Evolutionary conservation across 2,329 filamentous ascomycete species (phyloP).

Genomic region (Fusarium mundagurra): DNA sequence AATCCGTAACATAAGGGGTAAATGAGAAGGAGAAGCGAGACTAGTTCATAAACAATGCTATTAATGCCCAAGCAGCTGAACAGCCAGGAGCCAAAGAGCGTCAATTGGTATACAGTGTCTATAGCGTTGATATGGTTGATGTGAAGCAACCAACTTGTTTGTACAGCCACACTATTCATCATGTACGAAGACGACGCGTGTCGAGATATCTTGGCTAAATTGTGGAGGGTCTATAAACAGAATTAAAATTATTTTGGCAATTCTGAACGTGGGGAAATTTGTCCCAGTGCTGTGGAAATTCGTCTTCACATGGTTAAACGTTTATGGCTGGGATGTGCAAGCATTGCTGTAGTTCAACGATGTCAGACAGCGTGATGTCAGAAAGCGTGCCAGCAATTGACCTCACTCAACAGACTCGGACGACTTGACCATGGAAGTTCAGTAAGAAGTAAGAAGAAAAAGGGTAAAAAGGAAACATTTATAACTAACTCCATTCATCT

Average conservation of each 20-base stretch:
- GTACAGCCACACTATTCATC: constrained; percentile 30
- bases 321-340: too few relatives aligned
- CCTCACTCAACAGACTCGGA: background rate
- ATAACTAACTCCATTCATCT: background rate
- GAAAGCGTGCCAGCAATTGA: accelerated
- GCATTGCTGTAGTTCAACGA: background rate
- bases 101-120: constrained; percentile 19
- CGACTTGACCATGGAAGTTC: background rate
- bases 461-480: accelerated
- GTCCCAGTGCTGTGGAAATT: background rate
- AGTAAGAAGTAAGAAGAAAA: too few relatives aligned
- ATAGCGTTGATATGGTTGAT: background rate
- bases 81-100: background rate
- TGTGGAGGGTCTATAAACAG: background rate
- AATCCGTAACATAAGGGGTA: constrained; percentile 29
- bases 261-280: background rate
- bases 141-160: background rate
- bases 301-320: too few relatives aligned
- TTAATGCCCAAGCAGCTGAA: constrained; percentile 13
- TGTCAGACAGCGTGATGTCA: too few relatives aligned
- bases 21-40: constrained; percentile 36
- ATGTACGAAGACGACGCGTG: constrained; percentile 23
- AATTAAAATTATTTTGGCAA: background rate
- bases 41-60: constrained; percentile 1
- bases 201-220: constrained; percentile 7